phyloP scores from a whole-genome alignment of 2,329 filamentous ascomycete species.

The Botrytis fragariae region DNA sequence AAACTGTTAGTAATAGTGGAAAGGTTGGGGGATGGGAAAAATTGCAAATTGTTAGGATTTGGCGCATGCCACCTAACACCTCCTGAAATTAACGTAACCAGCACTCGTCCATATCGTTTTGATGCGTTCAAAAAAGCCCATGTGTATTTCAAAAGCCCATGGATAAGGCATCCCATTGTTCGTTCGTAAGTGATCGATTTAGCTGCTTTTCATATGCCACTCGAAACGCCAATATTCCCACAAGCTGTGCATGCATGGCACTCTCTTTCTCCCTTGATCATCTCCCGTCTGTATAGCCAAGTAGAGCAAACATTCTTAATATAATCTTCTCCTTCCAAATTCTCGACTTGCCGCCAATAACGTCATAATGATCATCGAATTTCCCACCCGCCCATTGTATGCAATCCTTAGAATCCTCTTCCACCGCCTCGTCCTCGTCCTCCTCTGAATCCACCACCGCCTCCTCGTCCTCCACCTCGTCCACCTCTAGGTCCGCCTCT shows the following conservation, averaged over 20 bases:
- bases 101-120: background rate
- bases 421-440: slow-evolving; percentile 51
- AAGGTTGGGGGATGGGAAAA: slow-evolving; percentile 93
- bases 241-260: slow-evolving; percentile 12
- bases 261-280: slow-evolving; percentile 5
- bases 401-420: slow-evolving; percentile 36
- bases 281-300: slow-evolving; percentile 7
- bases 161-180: slow-evolving; percentile 11
- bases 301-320: slow-evolving; percentile 5
- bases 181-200: slow-evolving; percentile 17
- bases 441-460: slow-evolving; percentile 49
- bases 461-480: slow-evolving; percentile 48
- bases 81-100: slow-evolving; percentile 4
- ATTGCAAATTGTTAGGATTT: slow-evolving; percentile 83
- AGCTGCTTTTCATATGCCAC: slow-evolving; percentile 24
- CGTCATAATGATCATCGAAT: slow-evolving; percentile 12
- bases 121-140: background rate
- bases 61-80: slow-evolving; percentile 47
- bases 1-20: slow-evolving; percentile 78
- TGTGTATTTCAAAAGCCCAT: background rate
- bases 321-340: background rate
- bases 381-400: background rate
- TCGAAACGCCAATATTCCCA: slow-evolving; percentile 28
- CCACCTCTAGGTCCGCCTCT: slow-evolving; percentile 46
- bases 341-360: slow-evolving; percentile 1